These are phyloP conservation scores for Colletotrichum sp. DNA, from an alignment of 2,329 filamentous ascomycete genomes.

Conservation along the genomic window DNA sequence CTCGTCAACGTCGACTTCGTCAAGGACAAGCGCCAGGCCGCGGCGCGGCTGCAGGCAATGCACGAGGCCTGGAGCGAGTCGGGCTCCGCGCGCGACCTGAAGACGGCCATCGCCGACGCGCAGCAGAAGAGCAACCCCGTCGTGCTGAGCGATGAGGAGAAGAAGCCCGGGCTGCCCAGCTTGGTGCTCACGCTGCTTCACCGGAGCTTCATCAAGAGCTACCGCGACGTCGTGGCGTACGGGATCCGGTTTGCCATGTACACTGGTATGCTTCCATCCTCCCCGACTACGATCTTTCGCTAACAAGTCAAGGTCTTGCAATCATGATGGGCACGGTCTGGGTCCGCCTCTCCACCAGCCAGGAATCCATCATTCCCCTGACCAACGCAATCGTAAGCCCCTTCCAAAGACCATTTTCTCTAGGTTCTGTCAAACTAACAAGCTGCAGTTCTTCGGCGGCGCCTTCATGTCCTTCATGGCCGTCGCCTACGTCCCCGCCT, in stretches of 20 bases:
- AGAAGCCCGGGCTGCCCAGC: constrained; percentile 49
- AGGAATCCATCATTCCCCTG: constrained; percentile 79
- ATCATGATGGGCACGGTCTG: constrained; percentile 91
- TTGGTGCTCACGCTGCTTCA: constrained; percentile 73
- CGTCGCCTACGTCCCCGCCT: constrained; percentile 84
- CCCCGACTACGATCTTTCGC: constrained; percentile 45
- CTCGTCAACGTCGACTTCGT: constrained; percentile 80
- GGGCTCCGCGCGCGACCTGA: constrained; percentile 18
- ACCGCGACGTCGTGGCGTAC: constrained; percentile 84
- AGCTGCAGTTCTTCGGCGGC: constrained; percentile 63
- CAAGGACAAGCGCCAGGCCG: constrained; percentile 49
- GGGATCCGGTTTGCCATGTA: constrained; percentile 87
- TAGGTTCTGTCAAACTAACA: neutral
- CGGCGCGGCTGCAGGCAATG: constrained; percentile 56
- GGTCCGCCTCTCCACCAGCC: constrained; percentile 71
- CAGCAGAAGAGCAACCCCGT: constrained; percentile 26
- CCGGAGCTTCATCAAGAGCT: constrained; percentile 81
- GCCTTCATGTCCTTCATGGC: constrained; percentile 85
- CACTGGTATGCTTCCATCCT: constrained; percentile 3
- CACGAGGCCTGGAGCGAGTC: constrained; percentile 62
- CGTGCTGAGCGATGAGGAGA: constrained; percentile 31
- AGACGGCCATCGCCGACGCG: constrained; percentile 13
- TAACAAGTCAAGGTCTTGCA: constrained; percentile 60
- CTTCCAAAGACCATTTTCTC: neutral
- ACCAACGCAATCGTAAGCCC: constrained; percentile 71